These are phyloP conservation scores for Mucor lusitanicus DNA, from an alignment of 371 early-diverging fungal species.

Conservation along the genomic window DNA sequence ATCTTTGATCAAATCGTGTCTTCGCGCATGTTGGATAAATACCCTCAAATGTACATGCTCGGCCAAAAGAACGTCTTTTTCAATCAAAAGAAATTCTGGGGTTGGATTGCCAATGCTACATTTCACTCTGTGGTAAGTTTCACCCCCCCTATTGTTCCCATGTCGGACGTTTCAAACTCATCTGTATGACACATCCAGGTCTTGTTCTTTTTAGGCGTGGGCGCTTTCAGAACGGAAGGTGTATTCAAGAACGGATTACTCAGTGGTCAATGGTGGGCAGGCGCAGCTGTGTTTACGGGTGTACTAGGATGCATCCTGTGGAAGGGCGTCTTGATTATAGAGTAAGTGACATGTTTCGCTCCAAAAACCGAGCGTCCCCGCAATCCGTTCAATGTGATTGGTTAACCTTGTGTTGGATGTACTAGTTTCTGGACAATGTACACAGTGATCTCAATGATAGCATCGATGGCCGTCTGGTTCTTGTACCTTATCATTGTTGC, in stretches of 20 bases:
- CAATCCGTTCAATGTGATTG: conserved; percentile 8
- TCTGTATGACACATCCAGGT: conserved; percentile 32
- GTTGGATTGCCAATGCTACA: conserved; percentile 87
- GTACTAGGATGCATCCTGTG: conserved; percentile 80
- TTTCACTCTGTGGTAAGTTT: conserved; percentile 73
- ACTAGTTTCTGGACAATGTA: conserved; percentile 81
- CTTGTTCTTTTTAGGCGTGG: conserved; percentile 64
- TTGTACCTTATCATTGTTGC: conserved; percentile 83
- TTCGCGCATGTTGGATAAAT: conserved; percentile 68
- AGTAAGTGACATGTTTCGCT: conserved; percentile 45
- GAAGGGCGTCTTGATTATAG: conserved; percentile 84
- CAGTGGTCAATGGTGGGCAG: conserved; percentile 80
- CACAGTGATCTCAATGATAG: conserved; percentile 77
- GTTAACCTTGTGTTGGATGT: not conserved
- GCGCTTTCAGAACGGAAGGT: conserved; percentile 62
- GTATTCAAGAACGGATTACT: conserved; percentile 62
- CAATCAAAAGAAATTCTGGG: conserved; percentile 88
- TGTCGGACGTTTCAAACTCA: not conserved
- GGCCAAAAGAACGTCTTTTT: conserved; percentile 87
- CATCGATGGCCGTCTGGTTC: conserved; percentile 87
- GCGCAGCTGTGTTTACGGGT: conserved; percentile 77
- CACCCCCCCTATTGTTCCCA: conserved; percentile 22
- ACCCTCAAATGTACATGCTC: conserved; percentile 83
- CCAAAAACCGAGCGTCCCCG: conserved; percentile 13
- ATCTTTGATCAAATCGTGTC: conserved; percentile 83